Conservation (phyloP, 106 monocot genomes). For the Platanthera guangdongensis region DNA sequence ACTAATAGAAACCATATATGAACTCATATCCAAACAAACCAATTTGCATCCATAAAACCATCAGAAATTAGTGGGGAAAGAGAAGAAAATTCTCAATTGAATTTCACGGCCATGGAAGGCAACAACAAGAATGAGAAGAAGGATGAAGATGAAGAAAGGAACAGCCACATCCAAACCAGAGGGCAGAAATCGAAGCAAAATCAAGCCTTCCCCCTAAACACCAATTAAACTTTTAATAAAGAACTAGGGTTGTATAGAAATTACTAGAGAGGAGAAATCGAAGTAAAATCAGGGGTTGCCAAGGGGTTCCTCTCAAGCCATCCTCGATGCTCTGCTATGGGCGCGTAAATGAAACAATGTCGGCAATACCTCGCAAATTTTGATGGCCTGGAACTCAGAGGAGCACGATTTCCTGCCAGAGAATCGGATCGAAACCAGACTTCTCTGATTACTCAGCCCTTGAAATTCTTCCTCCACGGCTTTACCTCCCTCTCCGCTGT, state of each 20-base stretch:
- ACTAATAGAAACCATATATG: no score
- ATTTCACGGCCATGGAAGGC: no score
- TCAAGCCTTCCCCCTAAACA: no score
- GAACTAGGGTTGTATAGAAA: no score
- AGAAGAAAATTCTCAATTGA: no score
- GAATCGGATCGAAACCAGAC: not conserved
- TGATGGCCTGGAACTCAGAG: not conserved
- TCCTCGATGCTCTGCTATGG: no score
- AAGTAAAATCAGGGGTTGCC: no score
- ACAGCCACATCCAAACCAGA: not conserved
- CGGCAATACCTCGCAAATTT: not conserved
- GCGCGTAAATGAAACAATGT: not conserved
- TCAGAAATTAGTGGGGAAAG: not conserved
- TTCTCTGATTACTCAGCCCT: not conserved
- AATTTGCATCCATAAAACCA: not conserved
- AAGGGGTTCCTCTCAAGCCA: no score
- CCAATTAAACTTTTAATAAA: no score
- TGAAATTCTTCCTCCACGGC: not conserved
- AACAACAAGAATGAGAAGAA: no score
- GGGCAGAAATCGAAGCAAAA: not conserved
- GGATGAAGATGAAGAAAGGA: no score
- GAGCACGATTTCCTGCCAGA: constrained; percentile 3
- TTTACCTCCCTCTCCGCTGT: not conserved
- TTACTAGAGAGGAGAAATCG: no score
- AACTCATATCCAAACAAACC: not conserved